Base-by-base conservation (phyloP, 257 asterid species). In the Ligustrum vulgare region DNA sequence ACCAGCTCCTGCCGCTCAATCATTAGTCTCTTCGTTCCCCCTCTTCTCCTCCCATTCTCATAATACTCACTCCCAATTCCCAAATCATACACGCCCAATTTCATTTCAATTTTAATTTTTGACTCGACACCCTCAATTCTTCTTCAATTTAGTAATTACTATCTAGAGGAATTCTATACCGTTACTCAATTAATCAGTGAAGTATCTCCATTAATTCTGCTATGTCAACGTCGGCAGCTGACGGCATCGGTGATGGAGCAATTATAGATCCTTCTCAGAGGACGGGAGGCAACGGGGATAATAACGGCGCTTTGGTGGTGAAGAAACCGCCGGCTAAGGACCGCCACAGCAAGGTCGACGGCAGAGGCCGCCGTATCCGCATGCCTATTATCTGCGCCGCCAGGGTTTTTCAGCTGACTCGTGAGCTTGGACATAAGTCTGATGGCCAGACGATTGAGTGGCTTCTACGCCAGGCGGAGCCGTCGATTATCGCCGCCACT, bases 301-400 rank as follows among this genome's bases (percentile, higher is more conserved):
- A 34, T 28, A 72, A 71, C 82, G 74, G 76, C 74, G 77, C 84
- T 69, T 28, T 87, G 58, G 71, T 64, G 2, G 89, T 87, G 28
- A 94, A 94, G 82, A 92, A 92, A 75, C 91, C 98, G 3, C 98
- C 99, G 7, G 94, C 97, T 0, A 94, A 94, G 83, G 98, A 94
- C 92, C 90, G 98, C 0, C 98, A 94, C 77, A 94, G 98, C 87
- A 94, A 94, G 69, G 98, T 94, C 43, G 97, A 92, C 74, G 98
- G 98, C 9, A 86, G 98, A 0, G 98, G 98, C 18, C 88, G 98
- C 41, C 97, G 98, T 47, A 94, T 94, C 69, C 96, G 98, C 75
- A 94, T 94, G 98, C 98, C 98, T 3, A 94, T 94, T 72, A 90
- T 94, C 58, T 94, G 98, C 66, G 98, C 98, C 13, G 98, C 98